These are phyloP conservation scores for Hanseniaspora singularis DNA, from an alignment of 805 yeast species.

Conservation along the genomic window DNA sequence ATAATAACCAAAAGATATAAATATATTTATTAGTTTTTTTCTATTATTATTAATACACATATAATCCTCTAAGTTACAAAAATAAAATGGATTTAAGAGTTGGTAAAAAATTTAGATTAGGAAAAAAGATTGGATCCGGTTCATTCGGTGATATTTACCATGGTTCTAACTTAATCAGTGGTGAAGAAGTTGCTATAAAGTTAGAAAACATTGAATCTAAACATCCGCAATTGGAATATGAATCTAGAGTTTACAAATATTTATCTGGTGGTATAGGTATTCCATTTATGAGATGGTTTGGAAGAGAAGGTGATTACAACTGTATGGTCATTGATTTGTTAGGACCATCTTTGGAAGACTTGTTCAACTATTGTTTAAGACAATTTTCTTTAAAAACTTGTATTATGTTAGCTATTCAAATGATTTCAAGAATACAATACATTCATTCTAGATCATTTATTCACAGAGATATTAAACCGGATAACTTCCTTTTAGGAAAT, in stretches of 20 bases:
- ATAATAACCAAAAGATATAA: too few species aligned
- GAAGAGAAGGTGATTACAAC: conserved; percentile 90
- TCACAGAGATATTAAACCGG: conserved; percentile 76
- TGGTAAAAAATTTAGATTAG: conserved; percentile 87
- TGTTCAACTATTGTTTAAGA: conserved; percentile 90
- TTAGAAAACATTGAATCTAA: conserved; percentile 79
- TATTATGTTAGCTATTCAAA: conserved; percentile 82
- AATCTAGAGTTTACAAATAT: conserved; percentile 89
- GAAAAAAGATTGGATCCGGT: conserved; percentile 92
- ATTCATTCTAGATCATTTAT: conserved; percentile 91
- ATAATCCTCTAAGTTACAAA: too few species aligned
- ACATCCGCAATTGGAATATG: conserved; percentile 95
- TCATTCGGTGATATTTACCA: conserved; percentile 95
- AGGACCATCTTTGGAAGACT: conserved; percentile 91
- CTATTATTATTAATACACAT: too few species aligned
- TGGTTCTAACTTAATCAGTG: conserved; percentile 84
- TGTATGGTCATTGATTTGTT: conserved; percentile 93
- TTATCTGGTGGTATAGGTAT: conserved; percentile 94
- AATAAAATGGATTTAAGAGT: conserved; percentile 59
- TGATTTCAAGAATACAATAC: conserved; percentile 85
- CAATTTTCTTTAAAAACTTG: conserved; percentile 90
- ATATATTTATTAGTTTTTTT: not conserved
- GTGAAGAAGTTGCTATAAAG: conserved; percentile 96
- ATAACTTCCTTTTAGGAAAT: conserved; percentile 73
- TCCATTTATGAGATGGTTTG: conserved; percentile 94